Base-by-base conservation (phyloP, 176 grass and related monocot genomes). In the Carex pumila region DNA sequence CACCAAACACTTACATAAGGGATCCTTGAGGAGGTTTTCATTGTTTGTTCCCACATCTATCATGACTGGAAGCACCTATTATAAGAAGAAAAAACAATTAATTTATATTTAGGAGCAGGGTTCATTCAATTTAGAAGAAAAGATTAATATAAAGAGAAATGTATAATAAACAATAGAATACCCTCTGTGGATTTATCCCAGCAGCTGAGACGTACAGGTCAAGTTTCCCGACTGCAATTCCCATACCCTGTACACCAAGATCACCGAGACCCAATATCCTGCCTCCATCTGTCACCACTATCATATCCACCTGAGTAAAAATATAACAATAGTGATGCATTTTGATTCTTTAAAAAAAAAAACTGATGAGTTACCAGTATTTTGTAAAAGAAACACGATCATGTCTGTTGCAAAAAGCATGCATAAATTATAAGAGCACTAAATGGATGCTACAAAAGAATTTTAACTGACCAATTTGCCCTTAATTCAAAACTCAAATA, bases 101-200 rank as follows among this genome's bases (percentile, higher is more conserved):
- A 81, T 60, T 54, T 75, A 54, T 62, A 2, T 8, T 47, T 80
- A 79, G 50, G 56, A n/a, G 86, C 86, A 6, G 60, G 58, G 41
- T 57, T 49, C 19, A 47, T 36, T 39, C 31, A 43, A 81, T 37
- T 32, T 61, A n/a, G 41, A 61, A 81, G 17, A 61, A 81, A 80
- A 43, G 53, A 61, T 81, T 6, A 15, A 53, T 18, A 63, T 5
- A 66, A 64, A 66, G 22, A 45, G 37, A 52, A 50, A 64, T 65
- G 19, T 4, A 5, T 14, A 1, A 75, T 54, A 54, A 14, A 55
- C 45, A 70, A 31, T 53, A 82, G 45, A 31, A 31, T 93, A 98
- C 96, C 91, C 96, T 91, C 81, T 98, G 93, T 65, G 93, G 96
- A 93, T 98, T 98, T 86, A 98, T 98, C 87, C 93, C 96, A 90